Base-by-base conservation (phyloP, 208 protist genomes). In the Leishmania tropica region DNA sequence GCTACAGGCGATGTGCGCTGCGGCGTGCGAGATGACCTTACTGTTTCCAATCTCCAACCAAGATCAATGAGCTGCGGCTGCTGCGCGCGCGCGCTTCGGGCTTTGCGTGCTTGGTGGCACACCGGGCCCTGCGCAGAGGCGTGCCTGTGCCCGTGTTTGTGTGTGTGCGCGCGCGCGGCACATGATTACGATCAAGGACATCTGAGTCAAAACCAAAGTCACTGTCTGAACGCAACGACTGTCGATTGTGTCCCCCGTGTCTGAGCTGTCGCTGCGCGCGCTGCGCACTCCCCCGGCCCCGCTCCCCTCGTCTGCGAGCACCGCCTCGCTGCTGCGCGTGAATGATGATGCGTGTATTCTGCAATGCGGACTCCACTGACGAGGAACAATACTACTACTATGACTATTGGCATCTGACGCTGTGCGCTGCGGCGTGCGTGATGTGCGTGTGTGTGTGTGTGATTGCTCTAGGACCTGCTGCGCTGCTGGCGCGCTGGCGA, bases 51-150 rank as follows among this genome's bases (percentile, higher is more conserved):
- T 80, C 81, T 87, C 83, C 86, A 89, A 89, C 86, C 86, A 85
- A 89, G 83, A 89, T 89, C 86, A 80, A 89, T 89, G 86, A 89
- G 83, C 53, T 60, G 67, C 80, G 17, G 3, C 65, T 47, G 60
- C 2, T 71, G n/a, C n/a, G 37, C 21, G 37, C 65, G 65, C 40
- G 65, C 47, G 37, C 40, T 7, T 0, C 24, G 56, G 17, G 56
- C 24, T n/a, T 62, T 10, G 58, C 17, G 42, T 76, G 79, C 19
- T 4, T 13, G 45, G 65, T 31, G 37, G 31, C 54, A 47, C 35
- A 48, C 71, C n/a, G 15, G 54, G 58, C 31, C 51, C 56, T 68
- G 31, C 4, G 31, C 62, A n/a, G 11, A n/a, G 19, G 13, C 35
- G n/a, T 17, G 28, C 24, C n/a, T 28, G 40, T 37, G 11, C 0